Conservation (phyloP, 2,329 filamentous ascomycete species). For the Aspergillus novofumigatus region DNA sequence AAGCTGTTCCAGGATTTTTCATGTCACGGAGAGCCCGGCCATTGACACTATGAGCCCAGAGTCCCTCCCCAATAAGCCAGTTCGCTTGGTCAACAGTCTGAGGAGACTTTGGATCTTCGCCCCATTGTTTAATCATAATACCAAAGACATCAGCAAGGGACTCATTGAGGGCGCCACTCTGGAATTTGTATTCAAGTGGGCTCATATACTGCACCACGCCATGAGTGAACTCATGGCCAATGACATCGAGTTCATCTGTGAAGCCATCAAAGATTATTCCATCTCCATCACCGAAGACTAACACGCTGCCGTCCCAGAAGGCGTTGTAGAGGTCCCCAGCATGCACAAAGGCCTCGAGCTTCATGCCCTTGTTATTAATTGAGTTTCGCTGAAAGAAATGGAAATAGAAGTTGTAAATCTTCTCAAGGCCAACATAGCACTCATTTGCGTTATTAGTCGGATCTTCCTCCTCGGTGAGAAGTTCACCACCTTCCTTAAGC, state of each 20-base stretch:
- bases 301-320: neutral
- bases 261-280: slow-evolving; percentile 49
- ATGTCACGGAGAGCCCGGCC: slow-evolving; percentile 49
- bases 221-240: slow-evolving; percentile 40
- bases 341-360: neutral
- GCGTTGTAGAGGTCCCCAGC: neutral
- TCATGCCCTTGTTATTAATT: neutral
- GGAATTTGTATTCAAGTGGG: slow-evolving; percentile 45
- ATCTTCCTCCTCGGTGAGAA: neutral
- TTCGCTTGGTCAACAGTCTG: slow-evolving; percentile 4
- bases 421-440: neutral
- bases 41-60: slow-evolving; percentile 3
- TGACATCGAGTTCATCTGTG: slow-evolving; percentile 52
- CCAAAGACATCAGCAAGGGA: slow-evolving; percentile 56
- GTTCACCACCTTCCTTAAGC: slow-evolving; percentile 4
- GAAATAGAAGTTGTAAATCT: neutral
- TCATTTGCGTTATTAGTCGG: neutral
- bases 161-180: slow-evolving; percentile 56
- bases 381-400: neutral
- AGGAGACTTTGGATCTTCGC: neutral
- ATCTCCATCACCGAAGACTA: slow-evolving; percentile 56
- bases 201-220: slow-evolving; percentile 49
- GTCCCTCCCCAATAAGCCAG: slow-evolving; percentile 7
- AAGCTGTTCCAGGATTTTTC: slow-evolving; percentile 49
- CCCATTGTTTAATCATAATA: slow-evolving; percentile 55